A percentile compares a stretch with the other conserved stretches of the same genome.
These are phyloP conservation scores for Angophora floribunda DNA, from an alignment of 345 rosid species.

Conservation along the genomic window DNA sequence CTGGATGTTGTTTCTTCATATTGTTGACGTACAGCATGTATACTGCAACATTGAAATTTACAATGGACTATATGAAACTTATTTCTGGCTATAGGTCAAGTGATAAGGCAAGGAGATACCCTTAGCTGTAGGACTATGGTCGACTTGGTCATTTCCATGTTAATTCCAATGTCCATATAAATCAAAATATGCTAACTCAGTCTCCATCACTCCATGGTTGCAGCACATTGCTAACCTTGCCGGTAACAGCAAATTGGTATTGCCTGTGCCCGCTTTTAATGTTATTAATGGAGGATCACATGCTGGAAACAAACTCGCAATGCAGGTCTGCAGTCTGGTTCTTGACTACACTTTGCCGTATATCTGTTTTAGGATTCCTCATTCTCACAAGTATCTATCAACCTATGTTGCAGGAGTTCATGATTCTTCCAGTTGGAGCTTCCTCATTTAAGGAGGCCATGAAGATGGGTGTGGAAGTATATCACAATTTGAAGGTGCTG, in stretches of 20 bases:
- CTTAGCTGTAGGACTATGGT: neutral
- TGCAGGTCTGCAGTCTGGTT: conserved; percentile 46
- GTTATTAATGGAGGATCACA: conserved; percentile 99
- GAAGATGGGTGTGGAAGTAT: conserved; percentile 99
- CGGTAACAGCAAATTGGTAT: conserved; percentile 78
- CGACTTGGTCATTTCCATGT: neutral
- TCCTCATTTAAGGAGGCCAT: conserved; percentile 90
- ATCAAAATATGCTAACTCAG: neutral
- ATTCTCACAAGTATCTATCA: neutral
- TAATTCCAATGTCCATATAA: neutral
- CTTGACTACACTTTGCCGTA: neutral
- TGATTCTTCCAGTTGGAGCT: conserved; percentile 96
- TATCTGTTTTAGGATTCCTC: neutral
- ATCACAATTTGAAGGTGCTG: conserved; percentile 80
- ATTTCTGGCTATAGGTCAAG: neutral
- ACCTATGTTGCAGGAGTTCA: conserved; percentile 56
- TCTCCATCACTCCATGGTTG: neutral
- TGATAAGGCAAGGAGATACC: neutral
- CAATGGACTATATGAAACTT: neutral
- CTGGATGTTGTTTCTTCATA: neutral
- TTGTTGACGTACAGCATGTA: neutral
- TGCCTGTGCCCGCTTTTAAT: conserved; percentile 97
- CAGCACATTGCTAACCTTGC: conserved; percentile 95
- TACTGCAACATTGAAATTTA: neutral
- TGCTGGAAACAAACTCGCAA: conserved; percentile 97